Evolutionary conservation across 2,329 filamentous ascomycete species (phyloP).

Genomic region (Xylariomycetidae sp.): DNA sequence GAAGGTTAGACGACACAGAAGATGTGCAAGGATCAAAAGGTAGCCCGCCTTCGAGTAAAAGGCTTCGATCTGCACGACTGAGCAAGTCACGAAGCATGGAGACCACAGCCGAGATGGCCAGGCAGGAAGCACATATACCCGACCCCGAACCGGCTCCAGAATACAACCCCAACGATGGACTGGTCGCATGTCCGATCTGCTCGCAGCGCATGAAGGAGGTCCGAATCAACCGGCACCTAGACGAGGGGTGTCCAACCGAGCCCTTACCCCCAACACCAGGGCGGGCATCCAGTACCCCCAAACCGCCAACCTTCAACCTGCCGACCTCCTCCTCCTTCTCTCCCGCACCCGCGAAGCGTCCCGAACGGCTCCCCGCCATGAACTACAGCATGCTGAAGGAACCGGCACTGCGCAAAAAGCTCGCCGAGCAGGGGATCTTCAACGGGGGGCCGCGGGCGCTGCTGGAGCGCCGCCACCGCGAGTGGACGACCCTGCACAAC

Average conservation of each 20-base stretch:
- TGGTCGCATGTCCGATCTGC: conserved; percentile 83
- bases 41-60: conserved; percentile 36
- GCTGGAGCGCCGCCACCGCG: conserved; percentile 74
- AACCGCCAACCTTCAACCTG: conserved; percentile 11
- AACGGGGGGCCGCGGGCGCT: conserved; percentile 60
- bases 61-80: conserved; percentile 43
- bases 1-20: conserved; percentile 36
- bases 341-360: conserved; percentile 18
- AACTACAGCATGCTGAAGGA: conserved; percentile 90
- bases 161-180: conserved; percentile 55
- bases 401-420: conserved; percentile 67
- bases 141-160: conserved; percentile 10
- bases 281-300: conserved; percentile 4
- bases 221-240: conserved; percentile 74
- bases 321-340: conserved; percentile 12
- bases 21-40: conserved; percentile 17
- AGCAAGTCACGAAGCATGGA: conserved; percentile 37
- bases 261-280: conserved; percentile 11
- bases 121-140: conserved; percentile 24
- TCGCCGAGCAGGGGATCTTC: conserved; percentile 74
- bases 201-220: conserved; percentile 70
- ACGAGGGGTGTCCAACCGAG: conserved; percentile 47
- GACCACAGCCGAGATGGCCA: conserved; percentile 29
- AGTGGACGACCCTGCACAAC: conserved; percentile 96
- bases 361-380: conserved; percentile 68